phyloP scores from a whole-genome alignment of 257 asterid species.

The Scutellaria galericulata region DNA sequence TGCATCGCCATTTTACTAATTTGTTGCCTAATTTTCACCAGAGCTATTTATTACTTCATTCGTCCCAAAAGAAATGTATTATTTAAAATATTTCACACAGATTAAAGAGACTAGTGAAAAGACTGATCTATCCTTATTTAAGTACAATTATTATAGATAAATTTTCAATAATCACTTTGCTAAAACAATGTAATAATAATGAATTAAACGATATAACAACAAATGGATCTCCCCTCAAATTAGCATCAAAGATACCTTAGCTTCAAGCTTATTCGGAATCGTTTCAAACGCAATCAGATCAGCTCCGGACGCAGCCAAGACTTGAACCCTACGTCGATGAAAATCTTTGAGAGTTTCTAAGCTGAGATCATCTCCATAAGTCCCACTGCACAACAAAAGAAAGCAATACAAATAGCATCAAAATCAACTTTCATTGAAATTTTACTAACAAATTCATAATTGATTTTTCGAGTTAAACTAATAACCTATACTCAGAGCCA shows the following conservation, averaged over 20 bases:
- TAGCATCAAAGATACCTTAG: conserved; percentile 50
- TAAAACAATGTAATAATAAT: neutral
- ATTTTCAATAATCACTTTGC: no score
- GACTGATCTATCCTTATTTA: no score
- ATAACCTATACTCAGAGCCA: conserved; percentile 85
- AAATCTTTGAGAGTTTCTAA: conserved; percentile 70
- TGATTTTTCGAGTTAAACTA: no score
- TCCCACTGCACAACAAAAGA: conserved; percentile 54
- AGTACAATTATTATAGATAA: no score
- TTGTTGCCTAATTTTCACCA: no score
- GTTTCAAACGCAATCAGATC: conserved; percentile 90
- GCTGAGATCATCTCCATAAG: conserved; percentile 58
- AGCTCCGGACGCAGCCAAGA: conserved; percentile 79
- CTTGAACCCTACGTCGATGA: conserved; percentile 81
- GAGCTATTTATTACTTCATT: no score
- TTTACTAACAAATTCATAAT: neutral
- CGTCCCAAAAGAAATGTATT: no score
- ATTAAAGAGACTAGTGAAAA: no score
- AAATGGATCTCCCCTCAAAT: neutral
- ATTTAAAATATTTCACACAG: no score
- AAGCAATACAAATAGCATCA: neutral
- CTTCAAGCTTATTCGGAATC: conserved; percentile 80
- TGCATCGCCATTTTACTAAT: no score
- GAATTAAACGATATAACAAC: neutral
- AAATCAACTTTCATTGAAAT: neutral